These are phyloP conservation scores for Lophiostoma macrostomum DNA, from an alignment of 495 filamentous ascomycete species.

Conservation along the genomic window DNA sequence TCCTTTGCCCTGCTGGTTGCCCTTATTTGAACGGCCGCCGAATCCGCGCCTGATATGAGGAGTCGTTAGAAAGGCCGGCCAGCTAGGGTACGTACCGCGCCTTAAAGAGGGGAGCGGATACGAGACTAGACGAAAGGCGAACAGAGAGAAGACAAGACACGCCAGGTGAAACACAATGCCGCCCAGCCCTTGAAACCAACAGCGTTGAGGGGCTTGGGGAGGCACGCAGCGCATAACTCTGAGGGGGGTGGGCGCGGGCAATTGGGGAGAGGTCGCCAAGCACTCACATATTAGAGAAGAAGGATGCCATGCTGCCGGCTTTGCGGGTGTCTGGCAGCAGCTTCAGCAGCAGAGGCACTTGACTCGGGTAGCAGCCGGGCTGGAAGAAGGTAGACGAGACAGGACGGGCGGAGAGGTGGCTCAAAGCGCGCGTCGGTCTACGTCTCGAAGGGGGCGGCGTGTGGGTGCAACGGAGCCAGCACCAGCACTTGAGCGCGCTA, in stretches of 20 bases:
- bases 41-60: slow-evolving; percentile 35
- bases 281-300: slow-evolving; percentile 39
- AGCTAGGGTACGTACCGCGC: neutral
- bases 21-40: slow-evolving; percentile 35
- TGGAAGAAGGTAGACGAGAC: slow-evolving; percentile 4
- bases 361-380: neutral
- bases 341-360: slow-evolving; percentile 6
- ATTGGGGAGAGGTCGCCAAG: slow-evolving; percentile 22
- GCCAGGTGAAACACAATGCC: slow-evolving; percentile 29
- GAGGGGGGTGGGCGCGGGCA: slow-evolving; percentile 4
- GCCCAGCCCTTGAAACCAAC: slow-evolving; percentile 24
- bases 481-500: too few relatives aligned
- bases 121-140: slow-evolving; percentile 2
- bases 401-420: slow-evolving; percentile 9
- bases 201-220: slow-evolving; percentile 23
- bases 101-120: neutral
- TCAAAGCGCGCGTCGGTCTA: slow-evolving; percentile 4
- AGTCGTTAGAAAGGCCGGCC: slow-evolving; percentile 11
- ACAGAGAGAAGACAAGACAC: slow-evolving; percentile 1
- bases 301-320: slow-evolving; percentile 32
- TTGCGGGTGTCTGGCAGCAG: neutral
- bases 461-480: too few relatives aligned
- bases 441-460: slow-evolving; percentile 14
- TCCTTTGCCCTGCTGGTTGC: slow-evolving; percentile 33
- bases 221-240: slow-evolving; percentile 30